phyloP scores from a whole-genome alignment of 495 filamentous ascomycete species.

The Pseudevernia furfuracea region DNA sequence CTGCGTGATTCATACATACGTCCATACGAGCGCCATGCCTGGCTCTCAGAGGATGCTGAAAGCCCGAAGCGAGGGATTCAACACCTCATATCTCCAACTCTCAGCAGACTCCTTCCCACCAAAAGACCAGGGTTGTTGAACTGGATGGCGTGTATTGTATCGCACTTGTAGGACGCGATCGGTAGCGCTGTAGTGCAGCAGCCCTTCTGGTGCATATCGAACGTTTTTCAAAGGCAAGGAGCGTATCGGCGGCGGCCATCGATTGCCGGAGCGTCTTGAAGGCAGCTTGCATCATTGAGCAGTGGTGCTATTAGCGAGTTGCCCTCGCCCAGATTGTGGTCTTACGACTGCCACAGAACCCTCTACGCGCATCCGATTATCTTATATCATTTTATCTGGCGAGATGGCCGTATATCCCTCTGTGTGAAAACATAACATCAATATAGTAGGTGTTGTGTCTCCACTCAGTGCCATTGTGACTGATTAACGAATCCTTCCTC shows the following conservation, averaged over 20 bases:
- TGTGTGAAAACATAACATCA: not conserved
- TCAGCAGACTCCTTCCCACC: not conserved
- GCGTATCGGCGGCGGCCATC: not conserved
- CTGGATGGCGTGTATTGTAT: not conserved
- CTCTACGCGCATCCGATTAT: not conserved
- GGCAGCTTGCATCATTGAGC: not conserved
- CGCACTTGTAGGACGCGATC: not conserved
- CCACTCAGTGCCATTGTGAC: slow-evolving; percentile 53
- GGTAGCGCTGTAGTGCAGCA: not conserved
- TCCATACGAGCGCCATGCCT: not conserved
- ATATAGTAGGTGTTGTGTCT: not conserved
- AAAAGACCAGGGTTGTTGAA: not conserved
- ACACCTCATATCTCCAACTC: not conserved
- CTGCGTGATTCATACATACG: not conserved
- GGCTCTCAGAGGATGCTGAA: not conserved
- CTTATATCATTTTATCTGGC: not conserved
- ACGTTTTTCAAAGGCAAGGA: not conserved
- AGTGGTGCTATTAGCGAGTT: not conserved
- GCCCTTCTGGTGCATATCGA: not conserved
- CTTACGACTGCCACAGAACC: slow-evolving; percentile 9
- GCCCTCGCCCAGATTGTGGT: not conserved
- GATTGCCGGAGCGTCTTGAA: not conserved
- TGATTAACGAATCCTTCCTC: slow-evolving; percentile 73
- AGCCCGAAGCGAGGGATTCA: not conserved
- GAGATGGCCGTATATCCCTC: not conserved